Base-by-base conservation (phyloP, 2,329 filamentous ascomycete genomes). In the Metarhizium rileyi region DNA sequence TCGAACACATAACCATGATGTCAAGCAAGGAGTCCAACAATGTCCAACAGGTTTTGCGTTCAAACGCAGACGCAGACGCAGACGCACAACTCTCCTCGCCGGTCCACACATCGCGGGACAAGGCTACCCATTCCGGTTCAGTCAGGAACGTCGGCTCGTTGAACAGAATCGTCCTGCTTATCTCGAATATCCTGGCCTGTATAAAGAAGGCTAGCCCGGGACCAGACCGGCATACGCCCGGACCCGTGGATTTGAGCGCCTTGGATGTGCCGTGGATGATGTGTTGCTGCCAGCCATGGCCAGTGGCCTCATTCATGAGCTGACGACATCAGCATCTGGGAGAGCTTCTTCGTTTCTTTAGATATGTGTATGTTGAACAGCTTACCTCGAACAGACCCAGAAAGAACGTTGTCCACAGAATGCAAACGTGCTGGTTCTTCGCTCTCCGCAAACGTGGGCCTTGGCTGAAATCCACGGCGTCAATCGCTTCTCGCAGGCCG, bases 361-460 rank as follows among this genome's bases (percentile, higher is more conserved):
- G 4, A 16, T 16, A 14, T 0, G 16, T n/a, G 12, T 18, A n/a
- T 5, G 0, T 10, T 4, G 6, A 14, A 36, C n/a, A 33, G 48
- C 51, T 20, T 5, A 67, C 66, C 55, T 68, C 66, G 8, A 67
- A 68, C 1, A 68, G 44, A 0, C 66, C 66, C 0, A 68, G 51
- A 0, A 66, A 43, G 3, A 66, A 54, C 0, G 66, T 68, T 0
- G 66, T 60, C 66, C 66, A 68, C 0, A 67, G 46, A 2, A 66
- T 51, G 16, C 53, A 44, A 1, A 46, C 43, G 6, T 36, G 33
- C 38, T 50, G 23, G 18, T 54, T 40, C 5, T 45, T 14, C 7
- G 36, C 30, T 22, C 12, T 36, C 9, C 12, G 20, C 12, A 33
- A 12, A 33, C 30, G 12, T 33, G 30, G 12, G 12, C 30, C 10